Evolutionary conservation across 1,284 basidiomycete genomes (phyloP).

Genomic region (Retiboletus flavoniger): DNA sequence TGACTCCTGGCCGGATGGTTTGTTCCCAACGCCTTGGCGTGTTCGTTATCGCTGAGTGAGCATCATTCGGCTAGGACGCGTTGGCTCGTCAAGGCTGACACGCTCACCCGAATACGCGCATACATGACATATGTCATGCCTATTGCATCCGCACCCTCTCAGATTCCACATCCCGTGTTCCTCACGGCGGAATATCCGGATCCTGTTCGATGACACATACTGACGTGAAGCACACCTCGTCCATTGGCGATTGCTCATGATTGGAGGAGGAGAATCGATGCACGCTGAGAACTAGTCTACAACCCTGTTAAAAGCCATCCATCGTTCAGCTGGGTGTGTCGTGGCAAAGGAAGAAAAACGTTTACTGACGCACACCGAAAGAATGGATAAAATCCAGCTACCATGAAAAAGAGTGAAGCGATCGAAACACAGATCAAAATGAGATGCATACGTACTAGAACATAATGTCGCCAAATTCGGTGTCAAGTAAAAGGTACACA

Average conservation of each 20-base stretch:
- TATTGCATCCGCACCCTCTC: neutral
- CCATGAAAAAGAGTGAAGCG: neutral
- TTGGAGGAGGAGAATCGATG: slow-evolving; percentile 1
- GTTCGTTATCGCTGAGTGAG: neutral
- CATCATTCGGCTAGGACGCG: neutral
- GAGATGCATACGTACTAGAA: slow-evolving; percentile 12
- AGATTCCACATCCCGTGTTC: neutral
- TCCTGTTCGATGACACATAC: slow-evolving; percentile 10
- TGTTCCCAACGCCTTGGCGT: too few species aligned
- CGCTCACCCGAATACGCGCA: neutral
- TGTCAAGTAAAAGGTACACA: slow-evolving; percentile 8
- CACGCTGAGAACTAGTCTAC: slow-evolving; percentile 8
- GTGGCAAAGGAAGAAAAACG: neutral
- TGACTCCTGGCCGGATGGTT: too few species aligned
- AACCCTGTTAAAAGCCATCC: slow-evolving; percentile 2
- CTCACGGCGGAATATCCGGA: neutral
- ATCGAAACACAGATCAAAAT: neutral
- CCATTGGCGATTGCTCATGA: neutral
- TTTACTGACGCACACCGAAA: slow-evolving; percentile 10
- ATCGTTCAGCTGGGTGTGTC: neutral
- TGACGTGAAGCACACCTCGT: slow-evolving; percentile 9
- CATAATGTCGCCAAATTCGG: slow-evolving; percentile 8
- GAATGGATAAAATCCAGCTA: slow-evolving; percentile 11
- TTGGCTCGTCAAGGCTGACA: neutral
- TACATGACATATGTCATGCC: neutral